A percentile compares a stretch with the other conserved stretches of the same genome.
phyloP scores from a whole-genome alignment of 2,329 filamentous ascomycete species.

The Fusarium illudens region DNA sequence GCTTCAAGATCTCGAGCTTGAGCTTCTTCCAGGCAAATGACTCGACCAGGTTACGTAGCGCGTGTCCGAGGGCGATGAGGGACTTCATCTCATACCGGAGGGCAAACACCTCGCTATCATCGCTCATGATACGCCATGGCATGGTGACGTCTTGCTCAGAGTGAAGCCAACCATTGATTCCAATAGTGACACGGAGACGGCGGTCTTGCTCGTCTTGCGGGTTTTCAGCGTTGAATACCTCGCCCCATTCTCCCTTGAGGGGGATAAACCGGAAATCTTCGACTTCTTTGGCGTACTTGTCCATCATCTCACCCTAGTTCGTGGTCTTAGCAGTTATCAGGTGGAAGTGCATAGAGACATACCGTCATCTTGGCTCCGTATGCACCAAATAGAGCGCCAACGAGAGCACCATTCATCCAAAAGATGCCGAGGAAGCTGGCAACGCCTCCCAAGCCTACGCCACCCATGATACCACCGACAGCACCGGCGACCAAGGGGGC shows the following conservation, averaged over 20 bases:
- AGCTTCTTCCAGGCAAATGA: conserved; percentile 79
- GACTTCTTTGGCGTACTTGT: conserved; percentile 86
- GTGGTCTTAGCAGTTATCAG: conserved; percentile 21
- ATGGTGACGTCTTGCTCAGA: conserved; percentile 77
- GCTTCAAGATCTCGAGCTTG: conserved; percentile 77
- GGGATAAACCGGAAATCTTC: conserved; percentile 84
- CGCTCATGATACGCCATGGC: conserved; percentile 80
- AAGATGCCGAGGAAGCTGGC: conserved; percentile 87
- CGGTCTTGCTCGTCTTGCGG: conserved; percentile 46
- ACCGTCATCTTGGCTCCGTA: conserved; percentile 80
- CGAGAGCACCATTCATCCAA: conserved; percentile 84
- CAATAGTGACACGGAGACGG: conserved; percentile 81
- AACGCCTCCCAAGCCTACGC: conserved; percentile 83
- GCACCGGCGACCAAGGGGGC: conserved; percentile 88
- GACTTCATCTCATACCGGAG: conserved; percentile 84
- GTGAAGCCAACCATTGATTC: conserved; percentile 86
- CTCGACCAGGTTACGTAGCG: conserved; percentile 74
- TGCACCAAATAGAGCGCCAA: conserved; percentile 88
- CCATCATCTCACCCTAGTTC: conserved; percentile 77
- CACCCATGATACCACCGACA: conserved; percentile 84
- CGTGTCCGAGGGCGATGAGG: conserved; percentile 77
- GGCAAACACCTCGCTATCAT: conserved; percentile 82
- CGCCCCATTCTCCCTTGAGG: conserved; percentile 60
- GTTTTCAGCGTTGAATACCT: conserved; percentile 27
- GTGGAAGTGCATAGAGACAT: conserved; percentile 13